A percentile compares a stretch with the other conserved stretches of the same genome.
Evolutionary conservation across 805 yeast genomes (phyloP).

Genomic region (Monosporozyma yasuniensis): DNA sequence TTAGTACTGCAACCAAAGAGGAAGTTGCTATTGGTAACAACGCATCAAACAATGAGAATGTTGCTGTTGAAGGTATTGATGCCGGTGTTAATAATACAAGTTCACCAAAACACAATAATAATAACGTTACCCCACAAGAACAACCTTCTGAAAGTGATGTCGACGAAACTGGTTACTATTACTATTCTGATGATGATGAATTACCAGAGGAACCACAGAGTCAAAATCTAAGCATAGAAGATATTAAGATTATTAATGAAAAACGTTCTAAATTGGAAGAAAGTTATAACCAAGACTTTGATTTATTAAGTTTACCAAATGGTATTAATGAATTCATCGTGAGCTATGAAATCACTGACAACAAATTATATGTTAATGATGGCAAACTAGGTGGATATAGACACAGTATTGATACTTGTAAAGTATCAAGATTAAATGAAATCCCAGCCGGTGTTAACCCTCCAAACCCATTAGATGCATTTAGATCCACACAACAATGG

Average conservation of each 20-base stretch:
- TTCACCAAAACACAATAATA: neutral
- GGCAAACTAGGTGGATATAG: slow-evolving; percentile 25
- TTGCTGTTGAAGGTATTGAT: neutral
- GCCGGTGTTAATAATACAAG: neutral
- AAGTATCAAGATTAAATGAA: slow-evolving; percentile 17
- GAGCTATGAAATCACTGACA: slow-evolving; percentile 21
- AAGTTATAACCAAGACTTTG: slow-evolving; percentile 13
- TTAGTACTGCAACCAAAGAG: neutral
- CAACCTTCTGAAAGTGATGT: neutral
- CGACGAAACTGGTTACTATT: slow-evolving; percentile 3
- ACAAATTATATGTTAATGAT: slow-evolving; percentile 14
- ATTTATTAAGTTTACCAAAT: slow-evolving; percentile 22
- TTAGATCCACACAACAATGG: slow-evolving; percentile 30
- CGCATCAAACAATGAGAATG: neutral
- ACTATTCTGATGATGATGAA: slow-evolving; percentile 8
- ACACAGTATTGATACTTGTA: slow-evolving; percentile 23
- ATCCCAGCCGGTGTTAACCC: slow-evolving; percentile 27
- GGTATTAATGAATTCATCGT: slow-evolving; percentile 30
- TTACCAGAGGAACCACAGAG: slow-evolving; percentile 9
- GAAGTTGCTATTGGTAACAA: neutral
- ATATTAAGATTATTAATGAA: slow-evolving; percentile 7
- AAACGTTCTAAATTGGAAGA: slow-evolving; percentile 9
- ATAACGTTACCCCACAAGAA: neutral
- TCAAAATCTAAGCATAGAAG: slow-evolving; percentile 11
- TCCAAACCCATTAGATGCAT: slow-evolving; percentile 30